A percentile compares a stretch with the other conserved stretches of the same genome.
Evolutionary conservation across 2,329 filamentous ascomycete genomes (phyloP).

Genomic region (Arthrobotrys musiformis): DNA sequence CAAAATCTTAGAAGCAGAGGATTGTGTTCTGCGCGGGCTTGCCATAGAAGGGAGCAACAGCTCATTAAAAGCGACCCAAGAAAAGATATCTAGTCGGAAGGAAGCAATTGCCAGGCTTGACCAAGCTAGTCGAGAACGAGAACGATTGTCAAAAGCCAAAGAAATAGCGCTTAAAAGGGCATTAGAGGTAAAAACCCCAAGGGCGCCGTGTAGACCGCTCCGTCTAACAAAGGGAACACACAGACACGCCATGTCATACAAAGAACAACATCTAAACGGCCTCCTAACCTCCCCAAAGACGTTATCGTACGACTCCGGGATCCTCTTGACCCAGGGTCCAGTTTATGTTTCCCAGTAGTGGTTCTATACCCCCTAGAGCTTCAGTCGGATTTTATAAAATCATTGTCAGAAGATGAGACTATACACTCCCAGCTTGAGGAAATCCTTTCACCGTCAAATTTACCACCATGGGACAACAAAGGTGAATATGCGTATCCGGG

Average conservation of each 20-base stretch:
- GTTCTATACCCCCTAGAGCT: conserved; percentile 84
- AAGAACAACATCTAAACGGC: conserved; percentile 59
- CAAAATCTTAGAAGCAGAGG: conserved; percentile 80
- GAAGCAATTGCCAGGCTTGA: conserved; percentile 70
- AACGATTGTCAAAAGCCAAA: conserved; percentile 67
- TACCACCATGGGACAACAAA: conserved; percentile 80
- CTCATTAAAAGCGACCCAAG: conserved; percentile 71
- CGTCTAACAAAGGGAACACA: not conserved
- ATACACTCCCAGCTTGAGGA: conserved; percentile 83
- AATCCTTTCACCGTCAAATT: conserved; percentile 72
- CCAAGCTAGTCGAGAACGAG: conserved; percentile 68
- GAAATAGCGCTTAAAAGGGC: conserved; percentile 73
- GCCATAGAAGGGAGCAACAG: conserved; percentile 76
- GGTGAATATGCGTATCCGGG: conserved; percentile 71
- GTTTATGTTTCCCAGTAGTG: conserved; percentile 79
- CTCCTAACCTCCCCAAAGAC: conserved; percentile 85
- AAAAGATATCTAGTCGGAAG: conserved; percentile 73
- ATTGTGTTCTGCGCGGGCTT: conserved; percentile 79
- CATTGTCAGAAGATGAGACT: conserved; percentile 79
- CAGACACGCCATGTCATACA: conserved; percentile 30
- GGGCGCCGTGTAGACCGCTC: not conserved
- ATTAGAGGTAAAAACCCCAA: conserved; percentile 69
- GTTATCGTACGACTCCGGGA: conserved; percentile 77
- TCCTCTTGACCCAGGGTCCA: conserved; percentile 76
- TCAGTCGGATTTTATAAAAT: conserved; percentile 91